These are phyloP conservation scores for Phytopythium kandeliae DNA, from an alignment of 352 stramenopile genomes.

Conservation along the genomic window DNA sequence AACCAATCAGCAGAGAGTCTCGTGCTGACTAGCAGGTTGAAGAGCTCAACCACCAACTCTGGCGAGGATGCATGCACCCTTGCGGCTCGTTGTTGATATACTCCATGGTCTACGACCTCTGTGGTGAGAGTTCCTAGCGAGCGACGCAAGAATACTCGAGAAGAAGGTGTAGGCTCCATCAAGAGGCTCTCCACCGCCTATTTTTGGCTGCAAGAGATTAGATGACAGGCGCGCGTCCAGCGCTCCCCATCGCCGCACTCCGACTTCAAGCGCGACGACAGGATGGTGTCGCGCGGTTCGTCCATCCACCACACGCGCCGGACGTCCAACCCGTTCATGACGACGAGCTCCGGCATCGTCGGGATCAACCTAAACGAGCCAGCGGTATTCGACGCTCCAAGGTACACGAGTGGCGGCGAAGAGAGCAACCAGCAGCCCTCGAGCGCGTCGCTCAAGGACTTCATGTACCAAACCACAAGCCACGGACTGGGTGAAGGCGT, in stretches of 20 bases:
- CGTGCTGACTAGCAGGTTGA: too few relatives aligned
- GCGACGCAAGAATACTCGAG: not conserved
- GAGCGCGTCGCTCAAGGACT: slow-evolving; percentile 37
- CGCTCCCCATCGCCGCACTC: not conserved
- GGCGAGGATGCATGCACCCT: too few relatives aligned
- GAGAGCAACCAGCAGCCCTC: slow-evolving; percentile 11
- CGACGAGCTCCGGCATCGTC: slow-evolving; percentile 78
- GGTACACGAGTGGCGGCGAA: slow-evolving; percentile 31
- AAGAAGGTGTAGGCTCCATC: too few relatives aligned
- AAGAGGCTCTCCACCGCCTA: too few relatives aligned
- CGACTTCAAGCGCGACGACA: not conserved
- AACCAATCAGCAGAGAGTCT: too few relatives aligned
- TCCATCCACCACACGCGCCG: slow-evolving; percentile 65
- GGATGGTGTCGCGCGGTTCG: slow-evolving; percentile 70
- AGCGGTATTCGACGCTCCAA: slow-evolving; percentile 53
- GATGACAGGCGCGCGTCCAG: too few relatives aligned
- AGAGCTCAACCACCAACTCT: too few relatives aligned
- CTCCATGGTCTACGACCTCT: too few relatives aligned
- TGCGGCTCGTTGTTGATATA: too few relatives aligned
- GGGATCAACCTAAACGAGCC: slow-evolving; percentile 73
- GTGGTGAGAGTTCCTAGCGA: too few relatives aligned
- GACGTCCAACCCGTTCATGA: slow-evolving; percentile 80
- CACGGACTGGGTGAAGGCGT: slow-evolving; percentile 44
- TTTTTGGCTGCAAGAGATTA: not conserved
- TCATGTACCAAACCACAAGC: slow-evolving; percentile 80